Evolutionary conservation across 192 early-diverging fungal genomes (phyloP).

Genomic region (Coemansia sp.): DNA sequence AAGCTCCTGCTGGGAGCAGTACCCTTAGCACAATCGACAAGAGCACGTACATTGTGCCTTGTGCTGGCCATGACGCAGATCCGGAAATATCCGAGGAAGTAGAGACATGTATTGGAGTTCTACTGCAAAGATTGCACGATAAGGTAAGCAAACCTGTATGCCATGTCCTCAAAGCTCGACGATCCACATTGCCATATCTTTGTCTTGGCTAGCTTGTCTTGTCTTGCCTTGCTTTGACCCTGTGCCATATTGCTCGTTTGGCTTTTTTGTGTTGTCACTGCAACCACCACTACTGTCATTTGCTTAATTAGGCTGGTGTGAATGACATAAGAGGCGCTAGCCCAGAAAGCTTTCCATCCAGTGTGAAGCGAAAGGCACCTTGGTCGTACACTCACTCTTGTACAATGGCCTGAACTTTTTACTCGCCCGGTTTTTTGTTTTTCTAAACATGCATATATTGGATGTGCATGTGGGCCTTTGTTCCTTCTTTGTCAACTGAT

Average conservation of each 20-base stretch:
- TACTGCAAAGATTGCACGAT: slow-evolving; percentile 83
- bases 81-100: slow-evolving; percentile 80
- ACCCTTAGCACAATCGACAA: neutral
- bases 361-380: neutral
- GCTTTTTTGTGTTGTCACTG: neutral
- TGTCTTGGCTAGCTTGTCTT: neutral
- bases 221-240: neutral
- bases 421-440: neutral
- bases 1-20: neutral
- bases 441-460: neutral
- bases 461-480: neutral
- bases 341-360: neutral
- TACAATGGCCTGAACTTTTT: neutral
- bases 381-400: neutral
- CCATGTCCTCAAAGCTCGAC: neutral
- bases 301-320: neutral
- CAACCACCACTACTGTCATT: neutral
- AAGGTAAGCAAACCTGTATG: slow-evolving; percentile 55
- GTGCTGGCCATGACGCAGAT: slow-evolving; percentile 49
- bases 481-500: neutral
- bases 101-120: slow-evolving; percentile 77
- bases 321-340: neutral
- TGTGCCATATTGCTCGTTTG: neutral
- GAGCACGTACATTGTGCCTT: neutral
- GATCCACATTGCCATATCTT: neutral